Base-by-base conservation (phyloP, 345 rosid species). In the Aurinia saxatilis region DNA sequence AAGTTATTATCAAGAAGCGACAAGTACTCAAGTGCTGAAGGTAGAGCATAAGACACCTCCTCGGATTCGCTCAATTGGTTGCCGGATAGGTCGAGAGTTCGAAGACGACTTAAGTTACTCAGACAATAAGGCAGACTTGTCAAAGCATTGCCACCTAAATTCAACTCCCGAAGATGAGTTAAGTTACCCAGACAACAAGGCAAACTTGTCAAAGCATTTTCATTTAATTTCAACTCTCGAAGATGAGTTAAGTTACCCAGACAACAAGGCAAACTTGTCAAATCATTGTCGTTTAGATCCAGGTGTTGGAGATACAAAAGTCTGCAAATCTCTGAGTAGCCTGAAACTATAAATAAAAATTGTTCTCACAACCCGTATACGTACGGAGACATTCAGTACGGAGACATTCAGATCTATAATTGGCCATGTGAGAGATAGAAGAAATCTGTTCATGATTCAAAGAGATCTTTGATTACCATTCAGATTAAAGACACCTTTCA, bases 141-240 rank as follows among this genome's bases (percentile, higher is more conserved):
- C 16, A 69, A 61, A 14, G 39, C 33, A 62, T 69, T 61, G 14
- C 0, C 0, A 5, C 57, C 53, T 11, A 69, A 49, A 61, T 53
- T 50, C 10, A 61, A 52, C 49, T 68, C 61, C 3, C 7, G 3
- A 0, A 68, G 67, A 15, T 52, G 0, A 7, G 0, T 35, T 16
- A 61, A 8, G 55, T 61, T 69, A 27, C 8, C 7, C 0, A 69
- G 17, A 27, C 73, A 69, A 4, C 45, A 0, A 52, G 73, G 73
- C 8, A 36, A 0, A 16, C 12, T 50, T 19, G 25, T 16, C 16
- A 69, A 61, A 14, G 39, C 33, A 62, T 69, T 61, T 10, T 0
- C 0, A 5, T 50, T 53, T 11, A 69, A 49, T 52, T 53, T 50
- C 10, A 61, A 52, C 49, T 68, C 61, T 6, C 7, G 3, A 0